Conservation (phyloP, 23 red algal species). For the Rhodosorus marinus region DNA sequence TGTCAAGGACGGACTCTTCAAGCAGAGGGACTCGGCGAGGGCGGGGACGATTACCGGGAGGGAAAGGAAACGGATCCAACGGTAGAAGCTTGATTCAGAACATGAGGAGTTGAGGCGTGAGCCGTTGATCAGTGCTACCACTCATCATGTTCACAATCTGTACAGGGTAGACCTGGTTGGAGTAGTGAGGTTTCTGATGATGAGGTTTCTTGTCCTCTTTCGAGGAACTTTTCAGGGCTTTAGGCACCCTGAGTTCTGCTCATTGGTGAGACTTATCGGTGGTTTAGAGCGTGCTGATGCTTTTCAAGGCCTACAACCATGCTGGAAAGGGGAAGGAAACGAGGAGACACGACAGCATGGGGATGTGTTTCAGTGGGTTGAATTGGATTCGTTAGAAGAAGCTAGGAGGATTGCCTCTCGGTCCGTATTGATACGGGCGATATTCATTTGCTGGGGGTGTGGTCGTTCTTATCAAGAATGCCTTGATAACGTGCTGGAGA, state of each 20-base stretch:
- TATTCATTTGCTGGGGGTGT: conserved; percentile 29
- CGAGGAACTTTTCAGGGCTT: conserved; percentile 59
- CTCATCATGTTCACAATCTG: too few species aligned
- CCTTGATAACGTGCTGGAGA: conserved; percentile 1
- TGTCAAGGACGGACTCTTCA: too few species aligned
- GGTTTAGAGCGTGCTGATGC: neutral
- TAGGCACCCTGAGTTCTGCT: conserved; percentile 35
- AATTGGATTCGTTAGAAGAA: conserved; percentile 18
- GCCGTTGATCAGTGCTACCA: too few species aligned
- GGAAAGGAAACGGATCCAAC: too few species aligned
- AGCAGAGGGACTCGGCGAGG: too few species aligned
- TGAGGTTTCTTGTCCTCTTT: conserved; percentile 58
- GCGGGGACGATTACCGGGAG: too few species aligned
- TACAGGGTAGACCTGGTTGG: too few species aligned
- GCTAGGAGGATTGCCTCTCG: conserved; percentile 17
- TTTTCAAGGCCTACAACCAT: too few species aligned
- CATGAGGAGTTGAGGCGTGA: too few species aligned
- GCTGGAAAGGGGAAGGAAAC: neutral
- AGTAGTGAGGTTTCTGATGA: too few species aligned
- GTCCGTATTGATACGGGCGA: conserved; percentile 43
- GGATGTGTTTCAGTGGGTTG: conserved; percentile 44
- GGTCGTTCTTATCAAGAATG: conserved; percentile 10
- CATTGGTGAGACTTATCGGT: conserved; percentile 18
- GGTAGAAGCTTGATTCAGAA: too few species aligned
- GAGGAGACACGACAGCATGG: conserved; percentile 3